Percentiles rank a stretch among this genome's conserved stretches.
These are phyloP conservation scores for Fusarium humuli DNA, from an alignment of 2,329 filamentous ascomycete species.

Conservation along the genomic window DNA sequence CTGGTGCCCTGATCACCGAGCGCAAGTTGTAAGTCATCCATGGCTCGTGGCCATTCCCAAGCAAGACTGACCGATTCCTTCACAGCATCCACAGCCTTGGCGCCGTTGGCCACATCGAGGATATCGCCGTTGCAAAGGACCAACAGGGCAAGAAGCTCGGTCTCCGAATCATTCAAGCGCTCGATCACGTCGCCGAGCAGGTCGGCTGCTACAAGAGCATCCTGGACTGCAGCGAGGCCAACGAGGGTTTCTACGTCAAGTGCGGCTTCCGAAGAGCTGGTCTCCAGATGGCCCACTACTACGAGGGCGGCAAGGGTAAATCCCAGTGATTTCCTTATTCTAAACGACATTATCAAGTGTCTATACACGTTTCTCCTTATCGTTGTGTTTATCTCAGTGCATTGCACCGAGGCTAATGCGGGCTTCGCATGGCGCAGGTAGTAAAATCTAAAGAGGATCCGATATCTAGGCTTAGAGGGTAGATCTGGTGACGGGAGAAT, in stretches of 20 bases:
- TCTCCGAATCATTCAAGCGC: constrained; percentile 89
- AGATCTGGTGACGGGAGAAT: constrained; percentile 27
- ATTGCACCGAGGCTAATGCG: constrained; percentile 42
- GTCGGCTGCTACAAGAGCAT: constrained; percentile 98
- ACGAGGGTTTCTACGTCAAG: constrained; percentile 98
- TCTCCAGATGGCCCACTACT: constrained; percentile 97
- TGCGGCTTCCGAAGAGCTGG: constrained; percentile 94
- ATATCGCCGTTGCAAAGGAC: constrained; percentile 93
- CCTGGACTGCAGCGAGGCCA: constrained; percentile 93
- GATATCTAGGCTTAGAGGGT: constrained; percentile 31
- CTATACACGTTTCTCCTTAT: constrained; percentile 16
- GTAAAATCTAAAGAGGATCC: constrained; percentile 45
- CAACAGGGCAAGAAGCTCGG: constrained; percentile 98
- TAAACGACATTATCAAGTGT: constrained; percentile 1
- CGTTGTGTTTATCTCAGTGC: constrained; percentile 25
- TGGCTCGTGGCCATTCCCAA: not conserved
- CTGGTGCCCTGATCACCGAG: constrained; percentile 90
- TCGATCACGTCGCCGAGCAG: constrained; percentile 87
- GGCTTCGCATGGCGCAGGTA: constrained; percentile 45
- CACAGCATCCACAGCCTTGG: constrained; percentile 81
- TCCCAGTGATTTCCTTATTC: constrained; percentile 43
- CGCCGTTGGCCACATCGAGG: constrained; percentile 93
- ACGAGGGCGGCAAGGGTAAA: constrained; percentile 70
- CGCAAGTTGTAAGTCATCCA: constrained; percentile 80
- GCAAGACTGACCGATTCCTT: constrained; percentile 32